Base-by-base conservation (phyloP, 148 eudicot genomes). In the Linanthus parryae region DNA sequence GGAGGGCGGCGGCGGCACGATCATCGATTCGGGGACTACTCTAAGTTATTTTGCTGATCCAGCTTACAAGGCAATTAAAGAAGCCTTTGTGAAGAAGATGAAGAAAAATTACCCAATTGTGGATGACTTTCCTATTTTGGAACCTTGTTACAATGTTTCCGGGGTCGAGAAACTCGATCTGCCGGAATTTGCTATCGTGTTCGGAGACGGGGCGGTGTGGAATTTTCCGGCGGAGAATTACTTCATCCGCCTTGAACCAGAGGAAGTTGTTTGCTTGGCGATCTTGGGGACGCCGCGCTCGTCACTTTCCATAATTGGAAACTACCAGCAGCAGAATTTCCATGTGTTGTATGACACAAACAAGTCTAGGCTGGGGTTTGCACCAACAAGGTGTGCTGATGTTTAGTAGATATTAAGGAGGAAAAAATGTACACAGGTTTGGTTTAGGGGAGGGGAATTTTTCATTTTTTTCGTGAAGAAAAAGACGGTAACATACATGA, bases 321-420 rank as follows among this genome's bases (percentile, higher is more conserved):
- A 92, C 58, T 88, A 92, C 35, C 96, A 88, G 67, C 99, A 92
- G 62, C 99, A 92, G 66, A 92, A 92, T 62, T 87, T 92, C 29
- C 96, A 88, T 24, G 58, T 92, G 0, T 22, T 92, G 68, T 92
- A 92, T 51, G 99, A 92, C 58, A 84, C 88, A 1, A 73, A 88
- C 65, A 61, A 60, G 33, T 88, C 94, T 1, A 88, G 94, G 71
- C 90, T 92, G 0, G 99, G 99, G 22, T 92, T 69, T 46, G 99
- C 88, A 13, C 99, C 96, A 7, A 72, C 73, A 18, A 88, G 50
- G 19, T 92, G 99, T 65, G 80, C 88, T 41, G 79, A 87, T 52
- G 56, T 78, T 37, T 73, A 44, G 44, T 31, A 18, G 4, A 2
- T 61, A 12, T 29, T 7, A 44, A 24, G 25, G 25, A 20, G 0